Percentiles rank a stretch among this genome's conserved stretches.
phyloP scores from a whole-genome alignment of 768 basidiomycete genomes.

The Suillus fuscotomentosus region DNA sequence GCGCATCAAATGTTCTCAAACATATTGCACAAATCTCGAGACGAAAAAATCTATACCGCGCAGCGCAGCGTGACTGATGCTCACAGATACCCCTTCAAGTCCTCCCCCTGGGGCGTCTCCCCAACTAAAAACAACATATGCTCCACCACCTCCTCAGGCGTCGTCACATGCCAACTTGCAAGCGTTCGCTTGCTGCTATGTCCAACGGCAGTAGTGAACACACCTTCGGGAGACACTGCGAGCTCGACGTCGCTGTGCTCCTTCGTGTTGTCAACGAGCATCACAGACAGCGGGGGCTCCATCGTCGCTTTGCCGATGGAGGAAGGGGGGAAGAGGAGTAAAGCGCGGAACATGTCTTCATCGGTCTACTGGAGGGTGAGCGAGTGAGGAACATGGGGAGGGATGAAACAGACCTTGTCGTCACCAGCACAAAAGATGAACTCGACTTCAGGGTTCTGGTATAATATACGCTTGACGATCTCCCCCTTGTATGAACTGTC shows the following conservation, averaged over 20 bases:
- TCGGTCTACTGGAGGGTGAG: slow-evolving; percentile 59
- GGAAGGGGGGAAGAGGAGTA: slow-evolving; percentile 56
- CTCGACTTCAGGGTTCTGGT: slow-evolving; percentile 90
- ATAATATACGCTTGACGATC: slow-evolving; percentile 93
- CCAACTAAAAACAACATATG: slow-evolving; percentile 67
- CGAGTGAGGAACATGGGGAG: neutral
- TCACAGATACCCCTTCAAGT: neutral
- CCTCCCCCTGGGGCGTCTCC: slow-evolving; percentile 17
- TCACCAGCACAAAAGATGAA: slow-evolving; percentile 98
- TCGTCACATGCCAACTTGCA: slow-evolving; percentile 90
- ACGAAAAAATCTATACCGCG: too few relatives aligned
- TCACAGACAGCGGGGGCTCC: slow-evolving; percentile 56
- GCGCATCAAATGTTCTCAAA: too few relatives aligned
- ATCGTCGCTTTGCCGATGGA: slow-evolving; percentile 41
- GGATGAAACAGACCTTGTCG: slow-evolving; percentile 67
- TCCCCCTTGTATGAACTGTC: slow-evolving; percentile 57
- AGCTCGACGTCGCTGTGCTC: slow-evolving; percentile 50
- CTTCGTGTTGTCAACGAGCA: slow-evolving; percentile 27
- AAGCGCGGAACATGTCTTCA: slow-evolving; percentile 98
- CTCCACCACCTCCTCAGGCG: slow-evolving; percentile 83
- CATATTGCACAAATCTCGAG: too few relatives aligned
- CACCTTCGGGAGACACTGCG: slow-evolving; percentile 58
- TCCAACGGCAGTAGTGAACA: slow-evolving; percentile 95
- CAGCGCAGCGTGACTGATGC: too few relatives aligned
- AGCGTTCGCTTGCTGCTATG: slow-evolving; percentile 86